Conservation (phyloP, 192 early-diverging fungal species). For the Ambispora gerdemannii region DNA sequence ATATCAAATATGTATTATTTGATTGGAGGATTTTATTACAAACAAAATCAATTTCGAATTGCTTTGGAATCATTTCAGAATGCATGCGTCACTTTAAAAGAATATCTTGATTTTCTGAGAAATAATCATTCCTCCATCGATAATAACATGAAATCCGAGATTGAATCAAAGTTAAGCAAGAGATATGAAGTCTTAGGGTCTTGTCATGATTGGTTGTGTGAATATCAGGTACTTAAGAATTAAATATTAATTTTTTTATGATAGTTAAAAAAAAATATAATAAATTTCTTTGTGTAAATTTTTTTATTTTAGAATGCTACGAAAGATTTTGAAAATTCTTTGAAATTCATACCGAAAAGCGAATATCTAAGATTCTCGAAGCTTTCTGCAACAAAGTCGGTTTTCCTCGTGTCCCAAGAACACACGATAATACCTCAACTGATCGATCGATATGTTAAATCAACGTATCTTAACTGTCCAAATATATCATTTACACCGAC, state of each 20-base stretch:
- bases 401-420: slow-evolving; percentile 9
- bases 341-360: slow-evolving; percentile 11
- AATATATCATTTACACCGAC: neutral
- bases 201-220: slow-evolving; percentile 33
- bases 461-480: slow-evolving; percentile 2
- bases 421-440: slow-evolving; percentile 18
- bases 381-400: neutral
- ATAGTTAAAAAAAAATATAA: neutral
- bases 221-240: neutral
- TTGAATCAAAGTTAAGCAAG: slow-evolving; percentile 39
- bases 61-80: slow-evolving; percentile 42
- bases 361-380: slow-evolving; percentile 12
- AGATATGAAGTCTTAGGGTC: slow-evolving; percentile 46
- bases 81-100: slow-evolving; percentile 37
- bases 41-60: slow-evolving; percentile 24
- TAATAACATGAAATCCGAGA: neutral
- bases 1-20: slow-evolving; percentile 52
- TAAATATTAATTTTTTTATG: neutral
- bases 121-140: too few species aligned
- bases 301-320: slow-evolving; percentile 10
- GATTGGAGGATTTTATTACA: slow-evolving; percentile 44
- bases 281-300: neutral
- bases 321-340: slow-evolving; percentile 1
- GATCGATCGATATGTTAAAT: slow-evolving; percentile 30
- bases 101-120: slow-evolving; percentile 21